Evolutionary conservation across 495 filamentous ascomycete species (phyloP), one percentile per base, ranked within the genome.

Genomic region (Tuber borchii): DNA sequence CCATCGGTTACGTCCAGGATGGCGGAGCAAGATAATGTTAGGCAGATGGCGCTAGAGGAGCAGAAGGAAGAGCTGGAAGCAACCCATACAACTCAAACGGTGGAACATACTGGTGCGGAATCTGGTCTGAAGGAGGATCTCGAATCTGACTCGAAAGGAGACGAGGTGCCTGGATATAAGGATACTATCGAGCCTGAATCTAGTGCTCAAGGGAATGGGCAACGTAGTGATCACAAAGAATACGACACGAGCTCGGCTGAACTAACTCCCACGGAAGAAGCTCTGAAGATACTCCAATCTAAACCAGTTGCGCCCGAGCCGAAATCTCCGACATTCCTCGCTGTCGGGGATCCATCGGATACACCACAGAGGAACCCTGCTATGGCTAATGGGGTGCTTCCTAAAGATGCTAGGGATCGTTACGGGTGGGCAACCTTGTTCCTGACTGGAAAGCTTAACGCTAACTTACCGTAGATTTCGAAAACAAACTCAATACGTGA

Each of bases 401-500:
- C 83, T n/a, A 78, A 83, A 75, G 84, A 85, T 71, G 83, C 84
- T n/a, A 85, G 84, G 65, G 83, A 80, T 84, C 72, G 83, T 84
- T 78, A 86, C 86, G 48, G 86, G 87, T 69, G 80, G 79, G 43
- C 83, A 86, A 44, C 85, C 71, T 44, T 17, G 82, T 12, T 86
- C 84, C 10, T 73, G 80, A 40, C 75, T 79, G 70, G 83, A 79
- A 71, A 84, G 81, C 34, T 83, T 83, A 8, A 81, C 70, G 39
- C 77, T 76, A 75, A 81, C n/a, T 84, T 89, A 91, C 40, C 95
- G 97, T 83, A 95, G 95, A 2, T 99, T 99, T 82, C 90, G 91
- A 31, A 99, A 97, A 84, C 88, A 89, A n/a, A 93, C 87, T 16
- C 89, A 93, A 78, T 90, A 97, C 79, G 88, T 97, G 71, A 90